phyloP scores from a whole-genome alignment of 2,329 filamentous ascomycete species.

The Xylariomycetidae sp. region DNA sequence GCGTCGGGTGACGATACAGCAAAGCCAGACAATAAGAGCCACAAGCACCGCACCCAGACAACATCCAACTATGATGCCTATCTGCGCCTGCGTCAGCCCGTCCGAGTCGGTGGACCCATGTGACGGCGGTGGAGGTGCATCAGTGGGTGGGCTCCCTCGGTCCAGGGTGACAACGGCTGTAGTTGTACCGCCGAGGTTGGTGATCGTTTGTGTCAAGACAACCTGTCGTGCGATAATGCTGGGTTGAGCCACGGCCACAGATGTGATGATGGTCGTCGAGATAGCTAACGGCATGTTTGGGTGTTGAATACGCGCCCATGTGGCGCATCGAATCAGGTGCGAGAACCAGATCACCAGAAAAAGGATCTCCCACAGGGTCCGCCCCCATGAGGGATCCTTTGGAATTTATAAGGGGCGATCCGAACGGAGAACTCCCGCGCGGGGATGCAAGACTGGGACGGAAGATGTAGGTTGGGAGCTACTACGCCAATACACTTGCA shows the following conservation, averaged over 20 bases:
- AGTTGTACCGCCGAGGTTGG: constrained; percentile 19
- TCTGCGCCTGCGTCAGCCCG: constrained; percentile 13
- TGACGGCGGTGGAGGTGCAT: constrained; percentile 4
- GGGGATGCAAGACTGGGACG: constrained; percentile 1
- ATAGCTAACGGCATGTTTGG: constrained; percentile 6
- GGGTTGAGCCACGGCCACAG: too few species aligned
- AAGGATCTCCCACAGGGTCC: background rate
- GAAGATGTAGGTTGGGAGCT: background rate
- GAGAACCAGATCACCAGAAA: background rate
- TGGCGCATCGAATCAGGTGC: background rate
- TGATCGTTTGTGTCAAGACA: constrained; percentile 26
- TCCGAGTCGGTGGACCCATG: constrained; percentile 11
- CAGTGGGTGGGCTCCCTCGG: constrained; percentile 13
- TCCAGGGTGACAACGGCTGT: constrained; percentile 26
- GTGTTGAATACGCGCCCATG: background rate
- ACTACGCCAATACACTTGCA: constrained; percentile 15
- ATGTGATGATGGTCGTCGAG: background rate
- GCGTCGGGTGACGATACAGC: constrained; percentile 10
- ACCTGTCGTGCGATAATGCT: constrained; percentile 18
- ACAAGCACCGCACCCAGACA: constrained; percentile 14
- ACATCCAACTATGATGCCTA: constrained; percentile 22
- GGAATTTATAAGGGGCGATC: background rate
- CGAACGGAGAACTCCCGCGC: background rate
- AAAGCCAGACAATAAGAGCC: constrained; percentile 15
- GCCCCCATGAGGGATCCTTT: background rate